These are phyloP conservation scores for Neoboletus magnificus DNA, from an alignment of 768 basidiomycete species.

Conservation along the genomic window DNA sequence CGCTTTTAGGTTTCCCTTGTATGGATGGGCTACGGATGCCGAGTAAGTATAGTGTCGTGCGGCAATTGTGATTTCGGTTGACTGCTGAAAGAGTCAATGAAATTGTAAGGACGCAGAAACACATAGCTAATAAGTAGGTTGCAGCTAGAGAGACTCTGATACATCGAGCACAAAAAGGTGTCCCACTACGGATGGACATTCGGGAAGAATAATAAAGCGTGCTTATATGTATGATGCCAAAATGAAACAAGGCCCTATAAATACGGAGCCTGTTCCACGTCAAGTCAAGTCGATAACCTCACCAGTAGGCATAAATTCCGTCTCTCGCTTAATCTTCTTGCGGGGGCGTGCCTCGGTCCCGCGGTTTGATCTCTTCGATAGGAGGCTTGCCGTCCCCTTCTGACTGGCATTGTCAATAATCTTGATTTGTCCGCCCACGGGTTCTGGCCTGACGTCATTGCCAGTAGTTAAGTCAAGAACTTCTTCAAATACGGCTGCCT, in stretches of 20 bases:
- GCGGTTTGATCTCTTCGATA: constrained; percentile 4
- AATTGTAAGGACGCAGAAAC: not conserved
- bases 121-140: not conserved
- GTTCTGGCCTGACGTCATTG: constrained; percentile 9
- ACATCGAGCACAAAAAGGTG: not conserved
- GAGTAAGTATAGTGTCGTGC: not conserved
- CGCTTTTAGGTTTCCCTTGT: no score
- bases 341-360: constrained; percentile 5
- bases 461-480: constrained; percentile 23
- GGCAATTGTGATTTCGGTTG: not conserved
- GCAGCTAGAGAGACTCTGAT: not conserved
- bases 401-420: not conserved
- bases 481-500: not conserved
- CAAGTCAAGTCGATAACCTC: constrained; percentile 34
- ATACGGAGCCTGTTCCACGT: not conserved
- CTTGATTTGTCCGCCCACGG: constrained; percentile 4
- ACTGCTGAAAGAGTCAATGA: not conserved
- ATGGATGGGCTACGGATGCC: not conserved
- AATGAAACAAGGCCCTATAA: not conserved
- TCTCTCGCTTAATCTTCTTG: constrained; percentile 30
- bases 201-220: not conserved
- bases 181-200: not conserved
- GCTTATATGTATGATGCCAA: not conserved
- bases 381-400: not conserved
- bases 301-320: constrained; percentile 4